phyloP scores from a whole-genome alignment of 78 protist genomes.

The Goniomonas avonlea region DNA sequence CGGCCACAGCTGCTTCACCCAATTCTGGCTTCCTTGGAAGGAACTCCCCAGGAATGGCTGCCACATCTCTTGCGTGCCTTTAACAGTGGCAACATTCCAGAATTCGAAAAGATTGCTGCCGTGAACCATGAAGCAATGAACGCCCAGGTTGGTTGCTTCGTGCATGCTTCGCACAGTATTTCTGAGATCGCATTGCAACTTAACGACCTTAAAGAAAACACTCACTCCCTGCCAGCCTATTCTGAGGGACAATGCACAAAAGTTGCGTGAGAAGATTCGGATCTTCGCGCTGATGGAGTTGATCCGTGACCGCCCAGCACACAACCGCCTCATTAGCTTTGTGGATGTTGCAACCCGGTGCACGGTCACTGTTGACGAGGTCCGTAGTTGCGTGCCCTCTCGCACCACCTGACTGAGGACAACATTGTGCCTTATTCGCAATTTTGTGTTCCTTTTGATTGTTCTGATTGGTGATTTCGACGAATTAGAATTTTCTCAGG shows the following conservation, averaged over 20 bases:
- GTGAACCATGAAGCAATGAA: neutral
- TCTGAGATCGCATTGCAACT: too few species aligned
- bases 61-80: conserved; percentile 43
- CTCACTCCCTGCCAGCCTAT: conserved; percentile 40
- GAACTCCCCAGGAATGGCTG: conserved; percentile 51
- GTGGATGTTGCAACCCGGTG: conserved; percentile 45
- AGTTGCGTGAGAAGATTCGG: conserved; percentile 51
- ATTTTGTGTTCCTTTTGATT: too few species aligned
- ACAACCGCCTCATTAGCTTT: conserved; percentile 50
- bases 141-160: too few species aligned
- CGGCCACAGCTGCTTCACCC: conserved; percentile 45
- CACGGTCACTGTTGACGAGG: too few species aligned
- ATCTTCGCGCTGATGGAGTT: conserved; percentile 61
- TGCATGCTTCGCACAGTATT: too few species aligned
- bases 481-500: too few species aligned
- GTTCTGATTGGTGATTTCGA: too few species aligned
- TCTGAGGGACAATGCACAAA: conserved; percentile 34
- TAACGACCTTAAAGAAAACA: neutral
- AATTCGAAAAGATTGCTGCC: conserved; percentile 31
- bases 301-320: conserved; percentile 58
- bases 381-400: too few species aligned
- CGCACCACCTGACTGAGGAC: too few species aligned
- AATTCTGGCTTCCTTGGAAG: conserved; percentile 49
- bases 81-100: conserved; percentile 58
- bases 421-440: too few species aligned